Evolutionary conservation across 768 basidiomycete genomes (phyloP), one percentile per base, ranked within the genome.

Genomic region (Rhizopogon rudus): DNA sequence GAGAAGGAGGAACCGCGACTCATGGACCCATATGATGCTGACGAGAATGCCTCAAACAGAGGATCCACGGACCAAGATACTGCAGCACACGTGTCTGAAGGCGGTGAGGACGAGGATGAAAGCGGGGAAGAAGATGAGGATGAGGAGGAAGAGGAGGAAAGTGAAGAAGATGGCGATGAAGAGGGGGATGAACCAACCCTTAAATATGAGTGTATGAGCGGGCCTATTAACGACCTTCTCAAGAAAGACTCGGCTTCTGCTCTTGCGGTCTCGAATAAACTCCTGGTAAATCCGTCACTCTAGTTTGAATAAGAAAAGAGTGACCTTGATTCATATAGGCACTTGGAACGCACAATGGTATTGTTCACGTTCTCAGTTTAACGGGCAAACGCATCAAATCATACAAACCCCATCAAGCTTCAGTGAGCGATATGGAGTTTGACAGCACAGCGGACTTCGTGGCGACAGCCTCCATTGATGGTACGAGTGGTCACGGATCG

Each of bases 101-200:
- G 51, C 17, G 40, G 49, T 33, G 44, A 54, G 20, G 50, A 25
- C 33, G 45, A 39, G 31, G 51, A 28, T 3, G 56, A 57, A 61
- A 5, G 62, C 56, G 0, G 65, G 62, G 67, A 61, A 0, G 66
- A 64, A 0, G 68, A 61, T 0, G 65, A 59, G 1, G 61, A 64
- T 0, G 60, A 65, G 0, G 70, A 66, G 0, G 72, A 71, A 0
- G 75, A 72, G 0, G 77, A 72, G 1, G 76, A 74, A 0, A 84
- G 78, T 0, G 80, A 78, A 0, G 82, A 81, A 0, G 83, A 83
- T 0, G 85, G 83, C 0, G 84, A 85, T 0, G 87, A 86, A 0
- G 93, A 93, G 1, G 93, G 95, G 28, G 91, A 94, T 17, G 94
- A 96, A 73, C 94, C 91, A 37, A 81, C 88, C 0, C 77, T 98